Conservation (phyloP, 208 protist genomes). For the Leishmania mexicana region DNA sequence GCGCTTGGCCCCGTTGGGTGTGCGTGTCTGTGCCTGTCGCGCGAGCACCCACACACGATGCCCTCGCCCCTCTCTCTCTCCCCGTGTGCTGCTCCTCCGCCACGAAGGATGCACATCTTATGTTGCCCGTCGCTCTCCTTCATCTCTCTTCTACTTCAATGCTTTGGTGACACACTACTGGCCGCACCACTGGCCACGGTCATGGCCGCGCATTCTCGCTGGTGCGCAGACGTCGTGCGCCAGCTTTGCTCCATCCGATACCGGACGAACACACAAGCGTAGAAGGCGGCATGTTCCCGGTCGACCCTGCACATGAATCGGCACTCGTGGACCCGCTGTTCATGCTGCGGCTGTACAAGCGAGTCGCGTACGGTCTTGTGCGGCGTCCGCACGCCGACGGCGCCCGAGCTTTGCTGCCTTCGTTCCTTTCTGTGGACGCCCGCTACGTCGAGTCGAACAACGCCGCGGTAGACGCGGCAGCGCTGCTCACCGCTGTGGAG, state of each 20-base stretch:
- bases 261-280: background rate
- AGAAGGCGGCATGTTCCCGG: constrained; percentile 5
- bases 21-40: background rate
- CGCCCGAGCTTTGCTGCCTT: constrained; percentile 3
- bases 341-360: constrained; percentile 54
- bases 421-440: constrained; percentile 35
- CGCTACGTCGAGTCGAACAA: constrained; percentile 21
- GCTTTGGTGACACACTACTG: background rate
- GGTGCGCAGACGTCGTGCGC: background rate
- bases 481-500: constrained; percentile 24
- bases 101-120: background rate
- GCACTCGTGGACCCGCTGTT: constrained; percentile 46
- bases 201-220: too few species aligned
- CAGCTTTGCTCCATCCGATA: background rate
- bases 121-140: background rate
- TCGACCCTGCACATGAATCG: background rate
- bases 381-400: constrained; percentile 14
- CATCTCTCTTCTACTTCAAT: constrained; percentile 3
- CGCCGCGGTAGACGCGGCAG: constrained; percentile 11
- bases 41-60: background rate
- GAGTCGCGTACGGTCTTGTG: constrained; percentile 40
- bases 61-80: background rate
- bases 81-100: background rate
- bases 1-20: background rate
- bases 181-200: background rate